Conservation (phyloP, 2,329 filamentous ascomycete genomes). For the Botrytis sinoallii region DNA sequence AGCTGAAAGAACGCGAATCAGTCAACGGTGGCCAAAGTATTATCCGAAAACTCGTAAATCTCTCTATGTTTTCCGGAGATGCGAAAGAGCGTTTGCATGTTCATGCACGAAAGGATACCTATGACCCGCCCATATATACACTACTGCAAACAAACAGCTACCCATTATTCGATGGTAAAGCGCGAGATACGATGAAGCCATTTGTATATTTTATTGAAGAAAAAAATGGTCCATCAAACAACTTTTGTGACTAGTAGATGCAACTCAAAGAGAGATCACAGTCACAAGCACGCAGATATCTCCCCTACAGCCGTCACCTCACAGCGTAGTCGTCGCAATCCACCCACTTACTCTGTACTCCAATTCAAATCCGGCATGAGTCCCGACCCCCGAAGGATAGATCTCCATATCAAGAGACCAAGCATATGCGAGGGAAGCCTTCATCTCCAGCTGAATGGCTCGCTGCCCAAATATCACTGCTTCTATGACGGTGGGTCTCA, state of each 20-base stretch:
- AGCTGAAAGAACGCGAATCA: background rate
- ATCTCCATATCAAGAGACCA: background rate
- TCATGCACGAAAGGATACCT: slow-evolving; percentile 12
- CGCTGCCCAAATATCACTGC: background rate
- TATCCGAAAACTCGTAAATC: background rate
- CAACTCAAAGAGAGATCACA: background rate
- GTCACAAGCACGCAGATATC: background rate
- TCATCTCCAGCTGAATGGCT: background rate
- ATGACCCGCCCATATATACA: background rate
- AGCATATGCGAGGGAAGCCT: background rate
- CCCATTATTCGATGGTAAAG: background rate
- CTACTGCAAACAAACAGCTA: slow-evolving; percentile 4
- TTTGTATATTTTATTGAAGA: background rate
- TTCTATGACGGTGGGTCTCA: background rate
- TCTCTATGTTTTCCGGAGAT: background rate
- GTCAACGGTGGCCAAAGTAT: background rate
- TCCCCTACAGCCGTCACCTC: slow-evolving; percentile 1
- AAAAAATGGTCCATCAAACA: background rate
- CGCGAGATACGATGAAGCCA: background rate
- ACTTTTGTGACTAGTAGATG: background rate
- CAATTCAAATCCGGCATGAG: background rate
- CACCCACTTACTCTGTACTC: background rate
- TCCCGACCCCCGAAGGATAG: background rate
- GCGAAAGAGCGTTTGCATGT: background rate
- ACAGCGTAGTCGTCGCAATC: background rate